Percentiles rank a stretch among this genome's conserved stretches.
These are phyloP conservation scores for Lyophyllum semitale DNA, from an alignment of 768 basidiomycete species.

Conservation along the genomic window DNA sequence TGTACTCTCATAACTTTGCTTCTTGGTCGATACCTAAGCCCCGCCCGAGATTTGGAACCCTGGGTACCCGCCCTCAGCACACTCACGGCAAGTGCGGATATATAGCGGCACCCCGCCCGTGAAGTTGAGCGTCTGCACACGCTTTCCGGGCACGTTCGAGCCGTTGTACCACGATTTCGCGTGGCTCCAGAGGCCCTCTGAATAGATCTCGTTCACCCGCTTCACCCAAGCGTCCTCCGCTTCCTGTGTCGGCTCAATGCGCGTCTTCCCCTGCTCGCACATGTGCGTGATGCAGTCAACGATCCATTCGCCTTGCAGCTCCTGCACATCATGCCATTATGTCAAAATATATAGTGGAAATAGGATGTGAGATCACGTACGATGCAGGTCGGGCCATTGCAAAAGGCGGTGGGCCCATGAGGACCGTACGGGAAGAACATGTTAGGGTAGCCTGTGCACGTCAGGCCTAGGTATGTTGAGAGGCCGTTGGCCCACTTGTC, in stretches of 20 bases:
- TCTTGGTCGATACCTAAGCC: background rate
- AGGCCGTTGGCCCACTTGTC: conserved; percentile 25
- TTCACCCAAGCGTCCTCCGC: conserved; percentile 13
- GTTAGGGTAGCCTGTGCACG: conserved; percentile 21
- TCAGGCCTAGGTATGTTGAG: conserved; percentile 25
- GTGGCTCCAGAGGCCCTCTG: conserved; percentile 14
- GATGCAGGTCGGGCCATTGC: conserved; percentile 25
- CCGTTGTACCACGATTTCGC: conserved; percentile 29
- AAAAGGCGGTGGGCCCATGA: conserved; percentile 26
- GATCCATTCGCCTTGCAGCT: conserved; percentile 27
- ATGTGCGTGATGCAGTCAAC: conserved; percentile 19
- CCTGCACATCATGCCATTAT: conserved; percentile 8
- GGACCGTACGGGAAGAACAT: conserved; percentile 28
- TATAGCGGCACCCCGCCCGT: conserved; percentile 25
- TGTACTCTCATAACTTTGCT: background rate
- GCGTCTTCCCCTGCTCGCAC: conserved; percentile 12
- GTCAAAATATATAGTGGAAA: background rate
- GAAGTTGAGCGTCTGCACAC: conserved; percentile 22
- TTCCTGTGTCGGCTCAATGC: conserved; percentile 11
- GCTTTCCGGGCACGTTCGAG: conserved; percentile 26
- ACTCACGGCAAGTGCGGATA: conserved; percentile 13
- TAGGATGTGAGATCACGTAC: conserved; percentile 15
- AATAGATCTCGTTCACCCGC: conserved; percentile 14
- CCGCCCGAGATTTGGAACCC: conserved; percentile 10
- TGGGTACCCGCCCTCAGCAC: conserved; percentile 18